Percentiles rank a stretch among this genome's conserved stretches.
Conservation (phyloP, 495 filamentous ascomycete species). For the Paragyromitra xinjiangensis region DNA sequence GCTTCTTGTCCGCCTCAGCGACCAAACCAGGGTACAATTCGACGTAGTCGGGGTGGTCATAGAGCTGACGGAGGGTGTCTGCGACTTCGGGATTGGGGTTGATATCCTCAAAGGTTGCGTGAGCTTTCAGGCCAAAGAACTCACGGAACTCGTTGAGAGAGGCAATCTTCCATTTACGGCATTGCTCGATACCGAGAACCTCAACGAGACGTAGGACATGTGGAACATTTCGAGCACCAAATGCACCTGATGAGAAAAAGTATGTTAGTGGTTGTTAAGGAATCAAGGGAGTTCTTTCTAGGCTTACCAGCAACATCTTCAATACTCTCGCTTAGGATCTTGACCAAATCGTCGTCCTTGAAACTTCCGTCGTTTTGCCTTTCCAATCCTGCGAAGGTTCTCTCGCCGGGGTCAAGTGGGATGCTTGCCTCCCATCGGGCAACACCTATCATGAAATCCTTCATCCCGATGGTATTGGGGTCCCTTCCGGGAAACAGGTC, state of each 20-base stretch:
- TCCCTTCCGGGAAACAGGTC: conserved; percentile 71
- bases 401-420: conserved; percentile 69
- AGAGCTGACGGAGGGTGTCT: conserved; percentile 75
- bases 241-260: conserved; percentile 58
- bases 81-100: conserved; percentile 79
- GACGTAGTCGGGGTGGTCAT: conserved; percentile 80
- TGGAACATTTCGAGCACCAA: conserved; percentile 80
- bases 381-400: conserved; percentile 71
- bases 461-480: conserved; percentile 62
- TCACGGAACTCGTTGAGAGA: conserved; percentile 87
- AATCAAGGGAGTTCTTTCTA: conserved; percentile 25
- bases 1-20: conserved; percentile 79
- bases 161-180: conserved; percentile 81
- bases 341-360: conserved; percentile 73
- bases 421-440: conserved; percentile 68
- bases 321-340: conserved; percentile 71
- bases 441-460: conserved; percentile 69
- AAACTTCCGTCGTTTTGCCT: conserved; percentile 69
- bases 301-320: conserved; percentile 67
- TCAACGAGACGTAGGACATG: conserved; percentile 76
- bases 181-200: conserved; percentile 85
- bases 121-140: conserved; percentile 77
- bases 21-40: conserved; percentile 85
- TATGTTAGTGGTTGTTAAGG: conserved; percentile 50
- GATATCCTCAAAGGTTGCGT: conserved; percentile 85